phyloP scores from a whole-genome alignment of 1,139 yeast species.

The Wickerhamomyces sp. region DNA sequence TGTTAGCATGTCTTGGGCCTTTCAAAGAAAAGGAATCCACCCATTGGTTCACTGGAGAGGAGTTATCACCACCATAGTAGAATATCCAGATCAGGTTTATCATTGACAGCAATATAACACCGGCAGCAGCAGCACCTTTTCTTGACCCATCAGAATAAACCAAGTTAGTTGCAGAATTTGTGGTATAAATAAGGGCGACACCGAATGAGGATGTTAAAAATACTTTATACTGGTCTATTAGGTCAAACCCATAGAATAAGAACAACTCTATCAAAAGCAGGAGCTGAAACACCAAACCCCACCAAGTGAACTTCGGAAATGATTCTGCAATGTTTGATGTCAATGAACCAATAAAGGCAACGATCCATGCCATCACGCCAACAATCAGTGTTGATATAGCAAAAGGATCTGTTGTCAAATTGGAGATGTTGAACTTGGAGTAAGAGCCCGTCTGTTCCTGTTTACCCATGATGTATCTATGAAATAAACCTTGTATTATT shows the following conservation, averaged over 20 bases:
- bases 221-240: constrained; percentile 63
- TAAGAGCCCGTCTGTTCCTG: background rate
- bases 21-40: constrained; percentile 67
- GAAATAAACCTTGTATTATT: too few relatives aligned
- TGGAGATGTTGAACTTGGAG: constrained; percentile 32
- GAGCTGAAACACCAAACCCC: constrained; percentile 90
- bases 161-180: constrained; percentile 76
- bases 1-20: constrained; percentile 34
- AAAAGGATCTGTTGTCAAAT: constrained; percentile 64
- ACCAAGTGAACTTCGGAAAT: constrained; percentile 90
- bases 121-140: constrained; percentile 90
- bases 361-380: constrained; percentile 70
- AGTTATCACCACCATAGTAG: constrained; percentile 81
- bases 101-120: constrained; percentile 78
- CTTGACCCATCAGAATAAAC: constrained; percentile 63
- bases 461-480: background rate
- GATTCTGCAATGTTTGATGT: constrained; percentile 42
- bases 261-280: constrained; percentile 52
- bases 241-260: constrained; percentile 59
- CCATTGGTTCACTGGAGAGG: constrained; percentile 75
- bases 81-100: constrained; percentile 78
- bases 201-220: constrained; percentile 32
- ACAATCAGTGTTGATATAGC: constrained; percentile 64
- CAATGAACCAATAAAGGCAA: constrained; percentile 83
- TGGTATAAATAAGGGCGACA: constrained; percentile 70